Percentiles rank a stretch among this genome's conserved stretches.
phyloP scores from a whole-genome alignment of 768 basidiomycete species.

The Paxillus rubicundulus region DNA sequence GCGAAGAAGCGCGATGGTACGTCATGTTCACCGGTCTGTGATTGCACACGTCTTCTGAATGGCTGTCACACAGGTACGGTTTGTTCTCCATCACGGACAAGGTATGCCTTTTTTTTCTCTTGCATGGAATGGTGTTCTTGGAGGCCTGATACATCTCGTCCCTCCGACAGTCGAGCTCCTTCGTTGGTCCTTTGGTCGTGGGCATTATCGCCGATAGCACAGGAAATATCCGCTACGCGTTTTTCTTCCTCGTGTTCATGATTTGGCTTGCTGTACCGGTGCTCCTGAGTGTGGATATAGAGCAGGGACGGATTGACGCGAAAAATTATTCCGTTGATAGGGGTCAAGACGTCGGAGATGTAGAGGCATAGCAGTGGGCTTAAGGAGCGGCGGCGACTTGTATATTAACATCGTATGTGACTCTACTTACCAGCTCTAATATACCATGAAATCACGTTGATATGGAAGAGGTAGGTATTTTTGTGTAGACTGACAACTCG shows the following conservation, averaged over 20 bases:
- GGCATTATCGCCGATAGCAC: constrained; percentile 86
- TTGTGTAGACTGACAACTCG: not conserved
- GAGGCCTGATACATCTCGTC: not conserved
- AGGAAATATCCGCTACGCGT: constrained; percentile 88
- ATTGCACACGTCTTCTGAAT: not conserved
- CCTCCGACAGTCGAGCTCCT: constrained; percentile 72
- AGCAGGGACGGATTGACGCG: constrained; percentile 57
- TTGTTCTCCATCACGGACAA: constrained; percentile 92
- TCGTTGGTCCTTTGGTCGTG: constrained; percentile 87
- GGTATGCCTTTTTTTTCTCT: constrained; percentile 35
- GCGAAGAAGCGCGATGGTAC: constrained; percentile 88
- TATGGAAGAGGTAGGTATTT: not conserved
- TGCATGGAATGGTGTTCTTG: not conserved
- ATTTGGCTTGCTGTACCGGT: constrained; percentile 80
- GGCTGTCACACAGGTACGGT: constrained; percentile 45
- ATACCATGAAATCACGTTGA: not conserved
- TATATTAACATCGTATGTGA: not conserved
- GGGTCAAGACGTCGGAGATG: not conserved
- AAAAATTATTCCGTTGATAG: constrained; percentile 24
- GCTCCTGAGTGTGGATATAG: constrained; percentile 66
- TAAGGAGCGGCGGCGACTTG: not conserved
- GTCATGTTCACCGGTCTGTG: constrained; percentile 24
- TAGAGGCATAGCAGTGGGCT: not conserved
- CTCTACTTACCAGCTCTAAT: not conserved
- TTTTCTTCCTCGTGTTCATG: constrained; percentile 84